Percentiles rank a stretch among this genome's conserved stretches.
phyloP scores from a whole-genome alignment of 176 grass and related monocot genomes.

The Avena sativa region DNA sequence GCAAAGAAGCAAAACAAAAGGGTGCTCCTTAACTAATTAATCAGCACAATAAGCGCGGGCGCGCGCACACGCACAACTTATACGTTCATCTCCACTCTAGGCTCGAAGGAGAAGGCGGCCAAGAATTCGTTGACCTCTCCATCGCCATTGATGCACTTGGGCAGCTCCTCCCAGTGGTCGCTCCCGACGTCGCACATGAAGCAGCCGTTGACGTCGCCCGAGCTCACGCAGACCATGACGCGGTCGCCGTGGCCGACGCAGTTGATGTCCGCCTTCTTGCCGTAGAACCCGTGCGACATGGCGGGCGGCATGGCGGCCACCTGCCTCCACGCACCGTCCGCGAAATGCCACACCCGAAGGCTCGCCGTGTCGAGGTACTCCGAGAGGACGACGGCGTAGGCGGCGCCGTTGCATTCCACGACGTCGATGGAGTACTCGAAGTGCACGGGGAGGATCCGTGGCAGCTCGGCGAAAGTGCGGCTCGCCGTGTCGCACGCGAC shows the following conservation, averaged over 20 bases:
- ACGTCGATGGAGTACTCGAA: conserved; percentile 74
- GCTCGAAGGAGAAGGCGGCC: conserved; percentile 67
- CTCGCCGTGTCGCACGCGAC: conserved; percentile 68
- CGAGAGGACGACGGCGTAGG: conserved; percentile 62
- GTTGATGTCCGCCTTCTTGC: conserved; percentile 63
- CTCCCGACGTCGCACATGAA: conserved; percentile 21
- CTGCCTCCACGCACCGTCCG: conserved; percentile 51
- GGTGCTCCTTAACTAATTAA: background rate
- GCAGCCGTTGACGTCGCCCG: conserved; percentile 46
- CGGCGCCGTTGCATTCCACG: conserved; percentile 50
- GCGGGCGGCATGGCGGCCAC: conserved; percentile 62
- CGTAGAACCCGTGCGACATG: conserved; percentile 42
- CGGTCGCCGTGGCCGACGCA: conserved; percentile 53
- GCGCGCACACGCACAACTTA: background rate
- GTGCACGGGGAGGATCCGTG: conserved; percentile 56
- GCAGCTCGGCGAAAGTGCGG: conserved; percentile 58
- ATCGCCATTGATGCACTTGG: conserved; percentile 43
- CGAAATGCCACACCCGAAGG: conserved; percentile 61
- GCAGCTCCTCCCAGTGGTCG: conserved; percentile 58
- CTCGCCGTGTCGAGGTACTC: conserved; percentile 64
- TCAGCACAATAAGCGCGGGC: background rate
- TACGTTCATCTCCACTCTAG: conserved; percentile 59
- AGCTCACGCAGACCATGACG: conserved; percentile 57
- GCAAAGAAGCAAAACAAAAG: conserved; percentile 38
- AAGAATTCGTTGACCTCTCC: conserved; percentile 56